Evolutionary conservation across 1,284 basidiomycete species (phyloP).

Genomic region (Amylostereum areolatum): DNA sequence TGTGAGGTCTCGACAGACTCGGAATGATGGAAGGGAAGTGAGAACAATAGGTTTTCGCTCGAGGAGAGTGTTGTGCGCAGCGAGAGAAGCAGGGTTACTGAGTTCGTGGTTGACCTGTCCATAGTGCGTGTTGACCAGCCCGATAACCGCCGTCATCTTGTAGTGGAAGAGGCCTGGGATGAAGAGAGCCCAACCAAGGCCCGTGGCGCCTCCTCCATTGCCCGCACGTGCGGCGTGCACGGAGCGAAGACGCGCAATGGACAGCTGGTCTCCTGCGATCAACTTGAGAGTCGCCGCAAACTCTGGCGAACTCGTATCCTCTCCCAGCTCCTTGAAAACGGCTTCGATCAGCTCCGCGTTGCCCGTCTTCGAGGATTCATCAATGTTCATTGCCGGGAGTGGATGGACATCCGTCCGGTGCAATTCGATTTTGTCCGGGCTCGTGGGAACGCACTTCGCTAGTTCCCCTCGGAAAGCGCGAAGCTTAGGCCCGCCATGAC

Average conservation of each 20-base stretch:
- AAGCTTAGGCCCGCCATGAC: conserved; percentile 23
- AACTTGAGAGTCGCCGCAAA: conserved; percentile 10
- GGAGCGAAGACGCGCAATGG: conserved; percentile 26
- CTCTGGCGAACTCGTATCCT: conserved; percentile 11
- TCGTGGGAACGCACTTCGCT: conserved; percentile 13
- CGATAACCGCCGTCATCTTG: conserved; percentile 28
- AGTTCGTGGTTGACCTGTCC: conserved; percentile 14
- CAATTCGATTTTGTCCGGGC: conserved; percentile 22
- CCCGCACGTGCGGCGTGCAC: conserved; percentile 25
- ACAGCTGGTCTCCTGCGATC: conserved; percentile 31
- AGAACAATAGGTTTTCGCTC: conserved; percentile 26
- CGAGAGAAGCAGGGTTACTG: conserved; percentile 3
- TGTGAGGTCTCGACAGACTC: conserved; percentile 26
- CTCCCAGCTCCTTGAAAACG: conserved; percentile 21
- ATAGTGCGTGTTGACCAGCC: conserved; percentile 25
- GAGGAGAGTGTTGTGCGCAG: conserved; percentile 9
- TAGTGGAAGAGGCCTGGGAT: conserved; percentile 33
- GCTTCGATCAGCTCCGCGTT: conserved; percentile 28
- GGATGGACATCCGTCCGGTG: conserved; percentile 27
- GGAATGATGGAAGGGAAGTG: conserved; percentile 27
- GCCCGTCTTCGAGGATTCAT: conserved; percentile 29
- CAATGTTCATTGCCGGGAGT: conserved; percentile 28
- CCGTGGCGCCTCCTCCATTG: conserved; percentile 23
- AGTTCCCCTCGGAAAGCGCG: conserved; percentile 19
- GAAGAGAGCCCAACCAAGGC: conserved; percentile 21